phyloP scores from a whole-genome alignment of 1,139 yeast genomes.

The Hemisphaericaspora subhashii region DNA sequence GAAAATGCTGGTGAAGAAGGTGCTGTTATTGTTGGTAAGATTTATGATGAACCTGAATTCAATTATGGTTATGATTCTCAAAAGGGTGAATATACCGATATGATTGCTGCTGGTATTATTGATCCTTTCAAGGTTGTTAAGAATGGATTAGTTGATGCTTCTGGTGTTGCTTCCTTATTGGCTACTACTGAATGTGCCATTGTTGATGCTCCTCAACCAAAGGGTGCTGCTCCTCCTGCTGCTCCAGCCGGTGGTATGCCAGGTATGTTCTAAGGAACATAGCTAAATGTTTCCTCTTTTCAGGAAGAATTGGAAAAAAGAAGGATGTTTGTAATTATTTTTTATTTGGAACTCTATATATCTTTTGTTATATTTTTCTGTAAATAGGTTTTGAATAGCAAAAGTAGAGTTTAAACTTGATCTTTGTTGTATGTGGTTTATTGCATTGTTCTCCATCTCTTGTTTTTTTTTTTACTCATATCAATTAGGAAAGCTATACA shows the following conservation, averaged over 20 bases:
- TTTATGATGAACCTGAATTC: constrained; percentile 84
- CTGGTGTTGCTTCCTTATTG: constrained; percentile 96
- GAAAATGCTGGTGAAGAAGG: constrained; percentile 99
- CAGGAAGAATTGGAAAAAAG: neutral
- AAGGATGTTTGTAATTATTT: neutral
- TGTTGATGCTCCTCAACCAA: constrained; percentile 94
- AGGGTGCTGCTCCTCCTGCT: constrained; percentile 63
- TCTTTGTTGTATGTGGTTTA: neutral
- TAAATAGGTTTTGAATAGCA: constrained; percentile 1
- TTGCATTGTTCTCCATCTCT: neutral
- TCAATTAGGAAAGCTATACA: neutral
- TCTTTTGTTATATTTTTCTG: constrained; percentile 3
- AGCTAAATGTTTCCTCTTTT: neutral
- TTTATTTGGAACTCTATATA: too few relatives aligned
- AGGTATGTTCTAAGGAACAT: constrained; percentile 21
- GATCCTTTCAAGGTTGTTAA: constrained; percentile 99
- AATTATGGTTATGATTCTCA: constrained; percentile 93
- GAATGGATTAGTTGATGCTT: constrained; percentile 94
- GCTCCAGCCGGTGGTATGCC: constrained; percentile 59
- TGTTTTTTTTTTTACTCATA: too few relatives aligned
- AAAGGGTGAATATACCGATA: constrained; percentile 91
- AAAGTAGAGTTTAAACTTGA: neutral
- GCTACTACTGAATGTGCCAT: constrained; percentile 99
- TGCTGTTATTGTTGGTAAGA: constrained; percentile 94
- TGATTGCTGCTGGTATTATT: constrained; percentile 96